Percentiles rank a stretch among this genome's conserved stretches.
phyloP scores from a whole-genome alignment of 1,284 basidiomycete species.

The Tetrapyrgos nigripes region DNA sequence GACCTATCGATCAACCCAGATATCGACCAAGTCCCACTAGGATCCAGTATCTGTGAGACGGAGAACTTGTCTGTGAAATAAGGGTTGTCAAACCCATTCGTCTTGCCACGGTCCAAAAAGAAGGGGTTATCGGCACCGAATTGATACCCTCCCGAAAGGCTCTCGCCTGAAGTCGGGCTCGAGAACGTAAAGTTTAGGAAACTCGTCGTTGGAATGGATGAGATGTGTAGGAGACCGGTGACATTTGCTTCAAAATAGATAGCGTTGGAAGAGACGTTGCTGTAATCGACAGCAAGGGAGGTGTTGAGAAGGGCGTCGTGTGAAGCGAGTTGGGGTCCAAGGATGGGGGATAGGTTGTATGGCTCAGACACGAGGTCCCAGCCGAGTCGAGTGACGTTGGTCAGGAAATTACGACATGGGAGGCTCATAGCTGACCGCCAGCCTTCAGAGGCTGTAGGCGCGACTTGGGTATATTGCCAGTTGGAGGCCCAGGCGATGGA shows the following conservation, averaged over 20 bases:
- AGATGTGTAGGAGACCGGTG: neutral
- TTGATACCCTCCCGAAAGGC: neutral
- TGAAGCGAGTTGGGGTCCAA: neutral
- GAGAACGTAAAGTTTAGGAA: neutral
- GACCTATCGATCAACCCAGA: slow-evolving; percentile 2
- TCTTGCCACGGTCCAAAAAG: slow-evolving; percentile 5
- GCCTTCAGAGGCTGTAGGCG: slow-evolving; percentile 35
- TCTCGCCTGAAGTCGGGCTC: neutral
- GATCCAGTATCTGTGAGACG: neutral
- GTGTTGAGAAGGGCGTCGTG: neutral
- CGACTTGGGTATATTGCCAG: slow-evolving; percentile 43
- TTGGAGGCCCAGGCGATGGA: slow-evolving; percentile 45
- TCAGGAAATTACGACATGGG: slow-evolving; percentile 15
- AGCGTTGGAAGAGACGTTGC: neutral
- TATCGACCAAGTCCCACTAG: neutral
- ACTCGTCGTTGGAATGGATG: neutral
- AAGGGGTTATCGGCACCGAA: neutral
- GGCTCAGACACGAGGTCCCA: neutral
- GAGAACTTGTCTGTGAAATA: neutral
- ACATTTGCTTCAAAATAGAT: slow-evolving; percentile 2
- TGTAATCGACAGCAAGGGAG: neutral
- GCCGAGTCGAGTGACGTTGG: neutral
- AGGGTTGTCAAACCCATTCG: neutral
- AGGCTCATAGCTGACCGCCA: slow-evolving; percentile 38
- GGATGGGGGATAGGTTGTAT: neutral